Evolutionary conservation across 2,329 filamentous ascomycete species (phyloP).

Genomic region (Monilinia fructigena): DNA sequence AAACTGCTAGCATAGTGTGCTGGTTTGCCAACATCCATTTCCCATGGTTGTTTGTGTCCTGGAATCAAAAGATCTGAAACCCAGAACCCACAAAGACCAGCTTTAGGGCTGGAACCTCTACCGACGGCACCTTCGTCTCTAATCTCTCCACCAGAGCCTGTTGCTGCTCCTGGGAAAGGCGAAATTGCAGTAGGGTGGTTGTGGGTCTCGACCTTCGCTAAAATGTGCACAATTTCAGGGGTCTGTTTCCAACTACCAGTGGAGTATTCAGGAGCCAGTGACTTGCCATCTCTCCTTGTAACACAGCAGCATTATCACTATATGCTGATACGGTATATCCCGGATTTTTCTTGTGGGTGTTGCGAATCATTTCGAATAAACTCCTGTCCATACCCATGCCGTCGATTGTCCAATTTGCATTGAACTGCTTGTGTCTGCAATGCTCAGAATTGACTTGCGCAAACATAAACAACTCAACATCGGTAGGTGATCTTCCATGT

Average conservation of each 20-base stretch:
- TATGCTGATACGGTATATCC: constrained; percentile 91
- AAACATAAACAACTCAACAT: constrained; percentile 99
- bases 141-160: constrained; percentile 92
- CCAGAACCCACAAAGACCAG: constrained; percentile 87
- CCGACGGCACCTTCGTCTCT: constrained; percentile 94
- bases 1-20: constrained; percentile 89
- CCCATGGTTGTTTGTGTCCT: constrained; percentile 80
- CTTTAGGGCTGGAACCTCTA: constrained; percentile 87
- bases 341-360: constrained; percentile 83
- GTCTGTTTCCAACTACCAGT: constrained; percentile 86
- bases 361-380: constrained; percentile 93
- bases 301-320: constrained; percentile 95
- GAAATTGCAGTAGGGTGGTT: constrained; percentile 97
- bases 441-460: constrained; percentile 99
- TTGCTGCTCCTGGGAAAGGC: constrained; percentile 88
- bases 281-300: constrained; percentile 67
- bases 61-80: constrained; percentile 94
- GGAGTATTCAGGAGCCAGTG: constrained; percentile 83
- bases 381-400: constrained; percentile 75
- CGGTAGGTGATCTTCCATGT: constrained; percentile 61
- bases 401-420: constrained; percentile 94
- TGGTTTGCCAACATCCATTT: constrained; percentile 84
- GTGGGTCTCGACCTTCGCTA: constrained; percentile 96
- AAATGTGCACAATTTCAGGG: constrained; percentile 81
- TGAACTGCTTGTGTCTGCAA: constrained; percentile 81